Conservation (phyloP, 805 yeast species). For the Schwanniomyces polymorphus region DNA sequence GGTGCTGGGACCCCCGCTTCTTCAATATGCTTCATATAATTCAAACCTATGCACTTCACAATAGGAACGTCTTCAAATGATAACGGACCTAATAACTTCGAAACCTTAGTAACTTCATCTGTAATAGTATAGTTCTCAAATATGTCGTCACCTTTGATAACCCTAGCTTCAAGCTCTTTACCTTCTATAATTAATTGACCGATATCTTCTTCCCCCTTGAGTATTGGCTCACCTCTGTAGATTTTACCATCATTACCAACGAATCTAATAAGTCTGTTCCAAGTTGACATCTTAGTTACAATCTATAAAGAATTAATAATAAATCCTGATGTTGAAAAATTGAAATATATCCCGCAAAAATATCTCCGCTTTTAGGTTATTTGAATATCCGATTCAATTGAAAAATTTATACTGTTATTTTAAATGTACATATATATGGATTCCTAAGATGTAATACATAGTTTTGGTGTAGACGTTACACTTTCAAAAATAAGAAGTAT, state of each 20-base stretch:
- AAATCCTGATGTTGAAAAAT: neutral
- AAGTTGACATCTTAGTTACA: neutral
- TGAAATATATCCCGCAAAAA: neutral
- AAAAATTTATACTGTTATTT: neutral
- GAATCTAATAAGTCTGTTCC: constrained; percentile 41
- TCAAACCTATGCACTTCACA: constrained; percentile 52
- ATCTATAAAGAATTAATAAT: neutral
- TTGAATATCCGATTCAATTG: neutral
- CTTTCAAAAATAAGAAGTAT: constrained; percentile 39
- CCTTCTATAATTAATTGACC: constrained; percentile 21
- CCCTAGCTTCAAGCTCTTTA: constrained; percentile 37
- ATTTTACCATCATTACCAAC: constrained; percentile 42
- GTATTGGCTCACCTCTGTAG: constrained; percentile 51
- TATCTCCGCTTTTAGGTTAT: neutral
- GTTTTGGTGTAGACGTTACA: constrained; percentile 24
- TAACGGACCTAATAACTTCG: constrained; percentile 7
- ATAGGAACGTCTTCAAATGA: constrained; percentile 17
- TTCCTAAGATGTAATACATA: constrained; percentile 3
- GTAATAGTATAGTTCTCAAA: constrained; percentile 37
- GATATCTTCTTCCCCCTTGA: constrained; percentile 29
- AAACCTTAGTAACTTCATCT: constrained; percentile 21
- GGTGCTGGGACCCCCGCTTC: constrained; percentile 46
- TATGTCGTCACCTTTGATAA: constrained; percentile 50
- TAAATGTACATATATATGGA: neutral
- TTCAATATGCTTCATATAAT: constrained; percentile 43